phyloP scores from a whole-genome alignment of 139 green algal genomes.

The Asterochloris erici region DNA sequence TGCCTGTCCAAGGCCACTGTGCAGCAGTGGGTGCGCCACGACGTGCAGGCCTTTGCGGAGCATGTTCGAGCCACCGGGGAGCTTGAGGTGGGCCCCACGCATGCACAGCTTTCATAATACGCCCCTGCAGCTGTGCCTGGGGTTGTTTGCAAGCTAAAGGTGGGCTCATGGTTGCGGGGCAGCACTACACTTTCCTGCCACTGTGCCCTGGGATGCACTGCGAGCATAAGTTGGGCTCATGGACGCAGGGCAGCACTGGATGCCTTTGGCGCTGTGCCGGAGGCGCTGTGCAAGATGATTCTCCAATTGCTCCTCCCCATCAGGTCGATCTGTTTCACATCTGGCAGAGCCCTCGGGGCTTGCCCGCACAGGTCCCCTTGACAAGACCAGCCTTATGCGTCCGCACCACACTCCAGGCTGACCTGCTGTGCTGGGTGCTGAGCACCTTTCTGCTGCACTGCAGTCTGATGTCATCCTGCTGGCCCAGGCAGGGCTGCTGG shows the following conservation, averaged over 20 bases:
- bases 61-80: background rate
- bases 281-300: background rate
- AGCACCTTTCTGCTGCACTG: background rate
- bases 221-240: no score
- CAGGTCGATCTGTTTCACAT: background rate
- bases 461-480: slow-evolving; percentile 11
- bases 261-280: no score
- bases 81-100: background rate
- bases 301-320: background rate
- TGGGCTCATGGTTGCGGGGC: background rate
- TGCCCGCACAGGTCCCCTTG: background rate
- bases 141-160: background rate
- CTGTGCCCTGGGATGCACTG: no score
- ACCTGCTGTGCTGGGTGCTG: background rate
- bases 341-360: background rate
- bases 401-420: background rate
- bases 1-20: background rate
- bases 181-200: background rate
- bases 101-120: background rate
- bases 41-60: slow-evolving; percentile 5
- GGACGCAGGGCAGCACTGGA: no score
- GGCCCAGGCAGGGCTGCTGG: background rate
- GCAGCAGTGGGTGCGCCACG: slow-evolving; percentile 1
- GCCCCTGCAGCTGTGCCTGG: background rate
- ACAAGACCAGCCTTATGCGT: background rate